phyloP scores from a whole-genome alignment of 768 basidiomycete genomes.

The Mycena filopes region DNA sequence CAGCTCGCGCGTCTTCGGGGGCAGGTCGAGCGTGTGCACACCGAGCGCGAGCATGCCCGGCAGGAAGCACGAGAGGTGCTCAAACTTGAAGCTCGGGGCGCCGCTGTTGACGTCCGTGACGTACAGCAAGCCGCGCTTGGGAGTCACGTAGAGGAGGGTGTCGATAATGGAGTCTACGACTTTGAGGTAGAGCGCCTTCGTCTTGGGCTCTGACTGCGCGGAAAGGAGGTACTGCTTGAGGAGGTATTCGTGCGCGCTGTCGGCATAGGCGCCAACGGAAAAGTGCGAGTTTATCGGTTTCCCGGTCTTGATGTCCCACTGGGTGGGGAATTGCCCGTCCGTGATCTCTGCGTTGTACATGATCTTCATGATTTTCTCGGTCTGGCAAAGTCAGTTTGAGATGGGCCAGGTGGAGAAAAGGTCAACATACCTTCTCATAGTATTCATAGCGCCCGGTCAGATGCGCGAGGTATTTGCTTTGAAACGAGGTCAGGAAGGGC shows the following conservation, averaged over 20 bases:
- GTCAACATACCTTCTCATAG: conserved; percentile 52
- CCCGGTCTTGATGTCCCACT: conserved; percentile 60
- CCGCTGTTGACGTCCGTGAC: conserved; percentile 59
- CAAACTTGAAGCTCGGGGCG: conserved; percentile 57
- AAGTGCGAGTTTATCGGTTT: conserved; percentile 54
- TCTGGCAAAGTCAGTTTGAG: conserved; percentile 57
- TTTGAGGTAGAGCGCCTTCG: conserved; percentile 63
- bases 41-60: conserved; percentile 74
- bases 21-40: conserved; percentile 57
- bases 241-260: conserved; percentile 76
- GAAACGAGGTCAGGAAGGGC: conserved; percentile 17
- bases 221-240: conserved; percentile 72
- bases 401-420: conserved; percentile 34
- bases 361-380: conserved; percentile 57
- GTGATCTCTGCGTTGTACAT: conserved; percentile 56
- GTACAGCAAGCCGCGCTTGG: conserved; percentile 69
- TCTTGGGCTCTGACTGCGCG: conserved; percentile 54
- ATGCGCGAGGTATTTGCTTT: conserved; percentile 81
- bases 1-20: conserved; percentile 49
- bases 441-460: conserved; percentile 76
- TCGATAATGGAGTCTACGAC: conserved; percentile 64
- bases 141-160: conserved; percentile 67
- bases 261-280: conserved; percentile 66
- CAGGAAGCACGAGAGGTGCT: conserved; percentile 79
- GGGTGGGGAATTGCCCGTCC: conserved; percentile 65